Evolutionary conservation across 2,329 filamentous ascomycete species (phyloP).

Genomic region (Pseudopyrenochaeta lycopersici): DNA sequence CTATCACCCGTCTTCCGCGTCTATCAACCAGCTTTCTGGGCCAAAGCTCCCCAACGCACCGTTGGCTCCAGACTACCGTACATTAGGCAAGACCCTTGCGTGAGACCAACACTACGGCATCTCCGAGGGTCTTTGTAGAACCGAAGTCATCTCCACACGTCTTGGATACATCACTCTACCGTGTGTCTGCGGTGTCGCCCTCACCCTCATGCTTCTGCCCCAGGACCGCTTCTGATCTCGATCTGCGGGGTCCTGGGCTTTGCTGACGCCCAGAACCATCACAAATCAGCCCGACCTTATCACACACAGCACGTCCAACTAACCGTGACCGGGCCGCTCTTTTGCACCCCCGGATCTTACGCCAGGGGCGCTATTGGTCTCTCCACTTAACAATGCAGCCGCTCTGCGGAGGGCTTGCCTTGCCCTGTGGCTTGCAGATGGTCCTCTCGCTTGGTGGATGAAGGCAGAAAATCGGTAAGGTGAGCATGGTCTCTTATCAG

Average conservation of each 20-base stretch:
- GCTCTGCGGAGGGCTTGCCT: slow-evolving; percentile 19
- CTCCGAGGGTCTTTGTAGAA: not conserved
- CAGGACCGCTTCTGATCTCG: slow-evolving; percentile 16
- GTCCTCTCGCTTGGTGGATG: slow-evolving; percentile 31
- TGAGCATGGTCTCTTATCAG: slow-evolving; percentile 45
- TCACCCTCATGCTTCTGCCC: not conserved
- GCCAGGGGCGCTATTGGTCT: slow-evolving; percentile 22
- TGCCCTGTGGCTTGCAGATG: slow-evolving; percentile 31
- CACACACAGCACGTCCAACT: slow-evolving; percentile 20
- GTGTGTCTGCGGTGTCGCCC: not conserved
- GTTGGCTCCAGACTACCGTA: slow-evolving; percentile 4
- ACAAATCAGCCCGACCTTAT: slow-evolving; percentile 34
- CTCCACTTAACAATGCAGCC: slow-evolving; percentile 16
- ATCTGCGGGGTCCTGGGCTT: slow-evolving; percentile 19
- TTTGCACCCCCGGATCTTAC: slow-evolving; percentile 8
- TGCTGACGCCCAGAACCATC: slow-evolving; percentile 38
- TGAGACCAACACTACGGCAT: slow-evolving; percentile 1
- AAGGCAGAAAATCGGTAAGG: slow-evolving; percentile 22
- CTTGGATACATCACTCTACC: not conserved
- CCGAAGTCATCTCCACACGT: not conserved
- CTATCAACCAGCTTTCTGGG: slow-evolving; percentile 17
- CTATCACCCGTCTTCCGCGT: slow-evolving; percentile 11
- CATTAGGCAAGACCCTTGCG: slow-evolving; percentile 5
- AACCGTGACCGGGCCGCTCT: slow-evolving; percentile 16
- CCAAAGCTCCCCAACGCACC: slow-evolving; percentile 10